phyloP scores from a whole-genome alignment of 164 flowering plant genomes.

The Litsea cubeba region DNA sequence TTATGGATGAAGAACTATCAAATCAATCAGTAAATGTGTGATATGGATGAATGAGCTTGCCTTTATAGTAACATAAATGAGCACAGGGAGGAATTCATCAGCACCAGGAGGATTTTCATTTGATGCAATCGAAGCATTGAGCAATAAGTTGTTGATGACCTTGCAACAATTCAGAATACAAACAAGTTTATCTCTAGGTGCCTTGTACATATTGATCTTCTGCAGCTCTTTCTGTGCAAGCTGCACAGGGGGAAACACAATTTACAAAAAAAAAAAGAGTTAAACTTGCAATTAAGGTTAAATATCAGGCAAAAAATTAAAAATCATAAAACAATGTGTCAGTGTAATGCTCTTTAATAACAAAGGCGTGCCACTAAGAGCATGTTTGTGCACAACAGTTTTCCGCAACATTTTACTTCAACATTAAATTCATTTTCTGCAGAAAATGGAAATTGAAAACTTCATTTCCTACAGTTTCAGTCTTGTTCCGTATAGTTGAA shows the following conservation, averaged over 20 bases:
- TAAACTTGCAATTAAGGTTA: neutral
- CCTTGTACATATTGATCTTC: slow-evolving; percentile 91
- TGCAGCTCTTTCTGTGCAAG: slow-evolving; percentile 96
- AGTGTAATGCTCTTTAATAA: neutral
- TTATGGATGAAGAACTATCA: neutral
- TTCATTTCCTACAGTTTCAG: too few relatives aligned
- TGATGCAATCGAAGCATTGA: slow-evolving; percentile 78
- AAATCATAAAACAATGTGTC: neutral
- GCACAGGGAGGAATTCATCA: slow-evolving; percentile 91
- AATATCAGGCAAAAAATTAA: neutral
- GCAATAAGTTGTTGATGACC: slow-evolving; percentile 72
- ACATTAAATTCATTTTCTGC: too few relatives aligned
- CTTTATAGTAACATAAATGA: slow-evolving; percentile 88
- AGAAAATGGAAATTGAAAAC: too few relatives aligned
- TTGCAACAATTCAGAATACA: slow-evolving; percentile 90
- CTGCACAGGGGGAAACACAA: slow-evolving; percentile 29
- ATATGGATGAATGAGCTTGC: slow-evolving; percentile 22
- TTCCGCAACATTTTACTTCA: too few relatives aligned
- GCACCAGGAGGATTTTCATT: slow-evolving; percentile 92
- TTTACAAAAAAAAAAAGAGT: neutral
- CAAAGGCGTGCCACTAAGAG: too few relatives aligned
- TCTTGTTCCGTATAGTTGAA: too few relatives aligned
- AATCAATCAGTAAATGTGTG: neutral
- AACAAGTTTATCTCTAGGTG: slow-evolving; percentile 95
- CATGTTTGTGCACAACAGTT: too few relatives aligned